These are phyloP conservation scores for Nemania abortiva DNA, from an alignment of 2,329 filamentous ascomycete species.

Conservation along the genomic window DNA sequence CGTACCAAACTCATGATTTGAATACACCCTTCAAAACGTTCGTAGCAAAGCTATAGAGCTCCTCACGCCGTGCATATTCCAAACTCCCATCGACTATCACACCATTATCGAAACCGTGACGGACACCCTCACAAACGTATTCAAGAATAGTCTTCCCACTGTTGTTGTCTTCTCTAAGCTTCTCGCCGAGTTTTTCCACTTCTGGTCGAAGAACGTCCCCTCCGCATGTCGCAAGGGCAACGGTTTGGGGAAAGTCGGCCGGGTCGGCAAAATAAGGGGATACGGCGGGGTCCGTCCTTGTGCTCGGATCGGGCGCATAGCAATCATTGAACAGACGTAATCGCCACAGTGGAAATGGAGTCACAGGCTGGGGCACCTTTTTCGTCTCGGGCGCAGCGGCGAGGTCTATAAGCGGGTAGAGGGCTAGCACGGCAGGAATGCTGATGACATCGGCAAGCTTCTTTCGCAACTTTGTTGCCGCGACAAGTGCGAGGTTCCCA, in stretches of 20 bases:
- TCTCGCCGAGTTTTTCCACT: constrained; percentile 24
- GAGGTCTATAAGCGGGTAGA: constrained; percentile 36
- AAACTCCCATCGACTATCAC: constrained; percentile 10
- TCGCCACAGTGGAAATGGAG: constrained; percentile 20
- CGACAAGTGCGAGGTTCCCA: constrained; percentile 9
- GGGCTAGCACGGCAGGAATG: constrained; percentile 18
- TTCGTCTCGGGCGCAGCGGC: constrained; percentile 31
- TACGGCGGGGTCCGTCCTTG: constrained; percentile 33
- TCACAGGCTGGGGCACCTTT: constrained; percentile 33
- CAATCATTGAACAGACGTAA: constrained; percentile 34
- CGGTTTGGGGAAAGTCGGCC: constrained; percentile 34
- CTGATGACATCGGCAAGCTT: constrained; percentile 17
- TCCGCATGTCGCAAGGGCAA: constrained; percentile 34
- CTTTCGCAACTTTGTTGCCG: constrained; percentile 3
- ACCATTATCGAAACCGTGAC: constrained; percentile 16
- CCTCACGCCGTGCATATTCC: constrained; percentile 11
- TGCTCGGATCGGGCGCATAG: constrained; percentile 35
- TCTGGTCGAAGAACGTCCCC: constrained; percentile 38
- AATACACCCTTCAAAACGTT: constrained; percentile 15
- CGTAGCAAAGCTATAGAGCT: constrained; percentile 13
- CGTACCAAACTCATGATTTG: not conserved
- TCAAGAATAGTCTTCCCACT: not conserved
- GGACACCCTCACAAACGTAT: constrained; percentile 4
- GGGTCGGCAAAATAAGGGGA: constrained; percentile 35
- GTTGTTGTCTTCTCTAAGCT: not conserved